Base-by-base conservation (phyloP, 495 filamentous ascomycete species). In the Penicillium cosmopolitanum region DNA sequence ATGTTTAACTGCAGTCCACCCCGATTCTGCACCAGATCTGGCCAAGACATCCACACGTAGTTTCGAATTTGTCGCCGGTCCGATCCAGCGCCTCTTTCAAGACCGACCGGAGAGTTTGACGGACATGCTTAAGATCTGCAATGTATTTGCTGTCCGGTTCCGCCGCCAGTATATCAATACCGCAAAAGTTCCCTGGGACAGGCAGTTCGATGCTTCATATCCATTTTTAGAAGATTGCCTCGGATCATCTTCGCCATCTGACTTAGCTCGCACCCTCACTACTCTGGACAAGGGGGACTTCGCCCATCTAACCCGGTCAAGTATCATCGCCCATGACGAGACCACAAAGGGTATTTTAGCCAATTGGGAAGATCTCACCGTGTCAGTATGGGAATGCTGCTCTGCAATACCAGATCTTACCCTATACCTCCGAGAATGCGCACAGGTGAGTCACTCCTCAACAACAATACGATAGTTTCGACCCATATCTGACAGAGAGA, bases 361-460 rank as follows among this genome's bases (percentile, higher is more conserved):
- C 0, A 57, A 70, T 38, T 80, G 77, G 77, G 64, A 71, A 15
- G 33, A 50, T 38, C 60, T 78, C 11, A 72, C 66, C 25, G 63
- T 68, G 12, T 66, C 70, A 0, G 72, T 76, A 1, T 77, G 74
- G 74, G 77, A 80, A 55, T 77, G 73, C 51, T 80, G 77, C 46
- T 69, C 61, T 0, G 74, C 70, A n/a, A 55, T 78, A 15, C 76
- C 76, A 16, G 71, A 76, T 4, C 18, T 67, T 33, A 65, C 73
- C 10, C 58, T 53, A 21, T 69, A 61, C 47, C 63, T 80, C 5
- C 71, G 73, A 61, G 74, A 77, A 36, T 72, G 73, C 50, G 57
- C 73, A 33, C 60, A 75, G 58, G 77, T 76, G 25, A 63, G 68
- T 18, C 13, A 44, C 23, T 42, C 16, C 40, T 44, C 4, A 16